Conservation (phyloP, 805 yeast genomes). For the Candida tibetensis region DNA sequence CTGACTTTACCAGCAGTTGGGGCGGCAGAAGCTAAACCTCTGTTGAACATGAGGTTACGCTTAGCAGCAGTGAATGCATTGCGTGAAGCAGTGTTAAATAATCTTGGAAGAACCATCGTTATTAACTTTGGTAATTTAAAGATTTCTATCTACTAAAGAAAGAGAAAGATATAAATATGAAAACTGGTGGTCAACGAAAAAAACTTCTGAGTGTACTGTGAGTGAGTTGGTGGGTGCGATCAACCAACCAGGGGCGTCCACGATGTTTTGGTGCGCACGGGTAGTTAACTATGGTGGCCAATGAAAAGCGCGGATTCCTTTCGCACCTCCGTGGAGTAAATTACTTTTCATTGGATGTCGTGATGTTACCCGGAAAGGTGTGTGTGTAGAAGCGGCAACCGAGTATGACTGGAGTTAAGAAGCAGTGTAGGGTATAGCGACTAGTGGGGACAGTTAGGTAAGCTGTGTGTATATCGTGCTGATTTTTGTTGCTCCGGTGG, state of each 20-base stretch:
- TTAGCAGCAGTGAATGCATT: conserved; percentile 86
- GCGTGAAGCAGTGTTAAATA: conserved; percentile 61
- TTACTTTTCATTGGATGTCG: neutral
- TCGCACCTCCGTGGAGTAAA: neutral
- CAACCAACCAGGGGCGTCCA: neutral
- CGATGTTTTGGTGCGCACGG: neutral
- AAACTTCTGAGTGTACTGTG: neutral
- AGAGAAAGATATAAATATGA: neutral
- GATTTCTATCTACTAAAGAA: conserved; percentile 4
- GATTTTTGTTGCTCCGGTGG: no score
- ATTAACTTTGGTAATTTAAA: conserved; percentile 22
- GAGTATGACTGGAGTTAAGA: no score
- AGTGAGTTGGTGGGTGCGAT: conserved; percentile 1
- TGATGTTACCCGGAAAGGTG: neutral
- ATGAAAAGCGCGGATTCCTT: neutral
- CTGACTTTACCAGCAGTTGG: conserved; percentile 79
- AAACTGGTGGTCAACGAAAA: neutral
- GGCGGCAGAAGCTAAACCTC: conserved; percentile 78
- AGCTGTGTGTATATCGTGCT: no score
- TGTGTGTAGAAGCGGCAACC: no score
- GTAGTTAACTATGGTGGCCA: neutral
- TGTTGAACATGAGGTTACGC: conserved; percentile 72
- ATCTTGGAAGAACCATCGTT: conserved; percentile 57
- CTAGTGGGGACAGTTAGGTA: no score
- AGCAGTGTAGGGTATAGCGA: no score